Percentiles rank a stretch among this genome's conserved stretches.
These are phyloP conservation scores for Kluyveromyces nonfermentans DNA, from an alignment of 805 yeast genomes.

Conservation along the genomic window DNA sequence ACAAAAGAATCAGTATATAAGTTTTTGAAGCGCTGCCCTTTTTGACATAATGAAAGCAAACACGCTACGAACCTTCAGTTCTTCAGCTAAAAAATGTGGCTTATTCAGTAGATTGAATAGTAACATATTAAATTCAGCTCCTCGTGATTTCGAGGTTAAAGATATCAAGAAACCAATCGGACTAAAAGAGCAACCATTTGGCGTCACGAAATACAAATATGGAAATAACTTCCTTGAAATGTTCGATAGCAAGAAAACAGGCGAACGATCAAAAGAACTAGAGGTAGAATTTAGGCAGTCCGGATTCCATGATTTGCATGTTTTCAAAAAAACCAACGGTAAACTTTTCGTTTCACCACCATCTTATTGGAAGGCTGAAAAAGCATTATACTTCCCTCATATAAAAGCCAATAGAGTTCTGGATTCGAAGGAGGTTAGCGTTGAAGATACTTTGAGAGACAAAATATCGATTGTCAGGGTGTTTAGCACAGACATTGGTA, in stretches of 20 bases:
- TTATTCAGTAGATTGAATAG: constrained; percentile 2
- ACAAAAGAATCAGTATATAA: too few species aligned
- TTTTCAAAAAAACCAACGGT: constrained; percentile 67
- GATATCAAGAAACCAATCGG: constrained; percentile 42
- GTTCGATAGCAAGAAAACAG: constrained; percentile 40
- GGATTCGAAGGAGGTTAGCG: constrained; percentile 20
- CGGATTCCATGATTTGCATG: constrained; percentile 56
- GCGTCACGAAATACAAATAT: constrained; percentile 27
- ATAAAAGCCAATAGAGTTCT: constrained; percentile 47
- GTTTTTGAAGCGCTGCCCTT: neutral
- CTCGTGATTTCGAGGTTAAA: constrained; percentile 28
- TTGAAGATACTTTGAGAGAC: constrained; percentile 25
- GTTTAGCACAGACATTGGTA: constrained; percentile 45
- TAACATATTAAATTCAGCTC: constrained; percentile 24
- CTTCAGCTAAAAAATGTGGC: neutral
- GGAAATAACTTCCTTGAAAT: constrained; percentile 40
- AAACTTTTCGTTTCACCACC: constrained; percentile 76
- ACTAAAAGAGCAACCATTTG: constrained; percentile 28
- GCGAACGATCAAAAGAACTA: constrained; percentile 40
- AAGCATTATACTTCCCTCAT: constrained; percentile 76
- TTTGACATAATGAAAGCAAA: neutral
- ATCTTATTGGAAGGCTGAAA: constrained; percentile 65
- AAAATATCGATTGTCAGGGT: constrained; percentile 24
- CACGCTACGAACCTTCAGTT: neutral
- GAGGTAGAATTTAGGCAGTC: constrained; percentile 58